Evolutionary conservation across 495 filamentous ascomycete species (phyloP).

Genomic region (Annulohypoxylon bovei): DNA sequence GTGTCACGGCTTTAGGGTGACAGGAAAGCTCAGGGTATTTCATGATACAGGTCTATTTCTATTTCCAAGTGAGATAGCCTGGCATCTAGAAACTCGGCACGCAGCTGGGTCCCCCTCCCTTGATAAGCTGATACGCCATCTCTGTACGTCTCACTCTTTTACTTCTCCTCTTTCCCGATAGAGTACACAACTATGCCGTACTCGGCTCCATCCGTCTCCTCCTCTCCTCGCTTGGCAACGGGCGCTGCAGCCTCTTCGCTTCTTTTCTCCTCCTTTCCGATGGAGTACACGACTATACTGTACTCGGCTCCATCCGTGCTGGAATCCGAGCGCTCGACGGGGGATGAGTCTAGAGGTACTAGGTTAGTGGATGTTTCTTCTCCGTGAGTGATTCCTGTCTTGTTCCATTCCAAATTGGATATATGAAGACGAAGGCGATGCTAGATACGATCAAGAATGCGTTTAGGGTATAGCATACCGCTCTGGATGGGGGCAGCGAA

Average conservation of each 20-base stretch:
- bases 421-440: background rate
- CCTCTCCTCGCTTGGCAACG: background rate
- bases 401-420: no score
- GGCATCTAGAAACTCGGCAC: background rate
- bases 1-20: background rate
- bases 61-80: background rate
- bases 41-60: background rate
- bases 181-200: no score
- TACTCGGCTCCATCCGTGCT: background rate
- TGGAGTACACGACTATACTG: background rate
- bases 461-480: conserved; percentile 1
- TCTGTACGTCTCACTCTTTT: no score
- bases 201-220: background rate
- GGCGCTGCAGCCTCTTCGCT: background rate
- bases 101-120: no score
- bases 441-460: no score
- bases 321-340: background rate
- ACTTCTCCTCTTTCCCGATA: no score
- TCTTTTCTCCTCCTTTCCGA: background rate
- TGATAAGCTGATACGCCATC: no score
- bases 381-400: background rate
- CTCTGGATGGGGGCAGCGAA: conserved; percentile 14
- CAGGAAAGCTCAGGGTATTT: background rate
- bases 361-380: background rate
- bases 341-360: background rate